Base-by-base conservation (phyloP, 208 protist genomes). In the Trypanosoma brucei region DNA sequence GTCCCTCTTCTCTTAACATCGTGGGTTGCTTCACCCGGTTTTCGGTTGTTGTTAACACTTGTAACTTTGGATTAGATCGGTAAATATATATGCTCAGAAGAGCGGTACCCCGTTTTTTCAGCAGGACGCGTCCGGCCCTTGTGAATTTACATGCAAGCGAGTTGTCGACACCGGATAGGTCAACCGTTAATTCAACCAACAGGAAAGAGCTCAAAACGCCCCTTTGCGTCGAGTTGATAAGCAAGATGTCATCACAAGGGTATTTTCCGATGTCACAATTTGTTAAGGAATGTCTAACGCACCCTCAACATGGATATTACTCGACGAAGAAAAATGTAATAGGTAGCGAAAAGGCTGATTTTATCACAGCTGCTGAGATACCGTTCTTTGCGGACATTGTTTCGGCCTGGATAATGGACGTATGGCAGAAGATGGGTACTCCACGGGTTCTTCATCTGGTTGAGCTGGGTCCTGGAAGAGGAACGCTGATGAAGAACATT, bases 391-490 rank as follows among this genome's bases (percentile, higher is more conserved):
- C 81, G n/a, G 91, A 96, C 57, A 73, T 93, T 14, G 70, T 96
- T 39, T 84, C 85, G 11, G 88, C 86, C 62, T 96, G 91, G 88
- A 75, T 92, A 67, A 89, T 94, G 83, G 88, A 94, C 62, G 70
- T 71, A 36, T 96, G 88, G 88, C 86, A 95, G 67, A 94, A 95
- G 76, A 92, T 96, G 84, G 91, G 91, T 0, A 93, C 84, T 22
- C 91, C 91, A 34, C 75, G 84, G 33, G 83, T 90, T 71, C 49
- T 96, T 62, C 87, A 94, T 62, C 78, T 96, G 6, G 84, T 96
- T 34, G 88, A 96, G 75, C 75, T 96, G 59, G 91, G 91, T 8
- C 88, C 88, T 4, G 91, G 91, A 3, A 72, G 67, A 31, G 91
- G 91, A 6, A 96, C 86, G 3, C 75, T 94, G 30, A 93, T 96